A percentile compares a stretch with the other conserved stretches of the same genome.
Conservation (phyloP, 371 early-diverging fungal species). For the Mucor mucedo region DNA sequence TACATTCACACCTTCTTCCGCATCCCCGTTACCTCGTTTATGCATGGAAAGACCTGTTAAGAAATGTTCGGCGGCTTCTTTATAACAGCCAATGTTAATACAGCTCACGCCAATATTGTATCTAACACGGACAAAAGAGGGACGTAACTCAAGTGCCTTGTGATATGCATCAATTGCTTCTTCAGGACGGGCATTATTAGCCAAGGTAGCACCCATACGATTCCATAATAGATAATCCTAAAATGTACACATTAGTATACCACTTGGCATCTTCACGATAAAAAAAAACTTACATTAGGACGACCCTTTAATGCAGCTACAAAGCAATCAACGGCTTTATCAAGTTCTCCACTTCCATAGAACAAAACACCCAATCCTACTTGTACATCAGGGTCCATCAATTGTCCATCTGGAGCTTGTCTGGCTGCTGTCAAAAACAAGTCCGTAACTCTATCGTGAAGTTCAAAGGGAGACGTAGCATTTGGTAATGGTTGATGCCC, state of each 20-base stretch:
- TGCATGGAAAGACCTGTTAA: constrained; percentile 88
- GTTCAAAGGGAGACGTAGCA: constrained; percentile 50
- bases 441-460: constrained; percentile 77
- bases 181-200: constrained; percentile 82
- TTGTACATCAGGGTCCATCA: constrained; percentile 92
- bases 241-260: neutral
- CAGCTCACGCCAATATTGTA: constrained; percentile 96
- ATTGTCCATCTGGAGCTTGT: constrained; percentile 66
- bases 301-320: constrained; percentile 86
- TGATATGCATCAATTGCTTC: constrained; percentile 95
- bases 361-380: constrained; percentile 94
- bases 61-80: constrained; percentile 94
- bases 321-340: constrained; percentile 98
- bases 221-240: constrained; percentile 96
- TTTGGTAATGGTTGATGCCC: constrained; percentile 26
- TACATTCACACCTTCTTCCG: constrained; percentile 65
- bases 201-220: constrained; percentile 95
- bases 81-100: constrained; percentile 89
- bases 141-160: constrained; percentile 91
- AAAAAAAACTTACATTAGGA: constrained; percentile 71
- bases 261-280: no score
- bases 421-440: constrained; percentile 84
- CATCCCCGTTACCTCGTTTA: constrained; percentile 52
- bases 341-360: constrained; percentile 86
- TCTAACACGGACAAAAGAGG: constrained; percentile 93